Conservation (phyloP, 2,329 filamentous ascomycete species). For the Dactylellina leptospora region DNA sequence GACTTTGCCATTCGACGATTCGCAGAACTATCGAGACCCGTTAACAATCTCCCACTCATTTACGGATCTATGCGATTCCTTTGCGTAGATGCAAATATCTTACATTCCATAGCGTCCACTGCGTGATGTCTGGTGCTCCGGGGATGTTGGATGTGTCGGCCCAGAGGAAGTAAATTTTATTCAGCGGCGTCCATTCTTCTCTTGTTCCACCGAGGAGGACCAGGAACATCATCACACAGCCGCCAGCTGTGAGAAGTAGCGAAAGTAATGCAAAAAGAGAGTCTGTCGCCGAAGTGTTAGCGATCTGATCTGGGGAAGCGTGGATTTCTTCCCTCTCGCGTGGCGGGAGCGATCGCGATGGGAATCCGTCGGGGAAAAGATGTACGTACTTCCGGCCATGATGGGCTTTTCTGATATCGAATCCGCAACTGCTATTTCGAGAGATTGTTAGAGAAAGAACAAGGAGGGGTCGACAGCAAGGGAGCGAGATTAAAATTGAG, state of each 20-base stretch:
- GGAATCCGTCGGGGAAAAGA: not conserved
- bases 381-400: conserved; percentile 52
- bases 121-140: conserved; percentile 72
- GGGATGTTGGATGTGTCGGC: conserved; percentile 78
- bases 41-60: conserved; percentile 69
- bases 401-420: conserved; percentile 13
- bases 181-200: conserved; percentile 67
- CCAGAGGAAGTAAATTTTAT: conserved; percentile 84
- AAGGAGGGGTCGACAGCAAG: not conserved
- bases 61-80: conserved; percentile 74
- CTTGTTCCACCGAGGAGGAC: conserved; percentile 70
- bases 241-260: conserved; percentile 70
- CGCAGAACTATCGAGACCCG: conserved; percentile 58
- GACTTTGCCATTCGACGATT: conserved; percentile 23
- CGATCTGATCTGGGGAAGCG: conserved; percentile 19
- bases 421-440: not conserved
- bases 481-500: not conserved
- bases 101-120: conserved; percentile 92
- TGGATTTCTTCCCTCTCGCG: conserved; percentile 18
- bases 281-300: conserved; percentile 25
- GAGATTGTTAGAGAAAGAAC: conserved; percentile 13
- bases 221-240: conserved; percentile 72
- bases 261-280: conserved; percentile 60
- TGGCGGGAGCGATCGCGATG: conserved; percentile 7
- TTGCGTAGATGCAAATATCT: too few species aligned